Evolutionary conservation across 1,139 yeast species (phyloP).

Genomic region (Protomyces inouyei): DNA sequence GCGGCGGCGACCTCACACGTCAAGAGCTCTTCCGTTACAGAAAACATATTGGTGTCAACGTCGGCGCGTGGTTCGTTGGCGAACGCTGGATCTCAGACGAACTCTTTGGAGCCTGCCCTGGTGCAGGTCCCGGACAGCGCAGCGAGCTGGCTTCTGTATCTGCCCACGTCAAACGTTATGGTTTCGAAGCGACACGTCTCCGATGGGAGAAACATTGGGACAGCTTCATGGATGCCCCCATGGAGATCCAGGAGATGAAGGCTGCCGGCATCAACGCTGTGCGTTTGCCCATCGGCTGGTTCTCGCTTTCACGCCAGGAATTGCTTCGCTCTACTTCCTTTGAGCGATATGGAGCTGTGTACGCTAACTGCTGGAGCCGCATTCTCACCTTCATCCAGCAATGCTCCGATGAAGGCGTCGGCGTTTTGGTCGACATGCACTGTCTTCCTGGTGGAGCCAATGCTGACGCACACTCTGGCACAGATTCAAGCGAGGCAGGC

Average conservation of each 20-base stretch:
- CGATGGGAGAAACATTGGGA: slow-evolving; percentile 67
- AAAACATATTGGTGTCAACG: slow-evolving; percentile 74
- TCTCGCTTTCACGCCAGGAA: slow-evolving; percentile 62
- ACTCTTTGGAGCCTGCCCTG: slow-evolving; percentile 55
- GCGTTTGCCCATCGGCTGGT: slow-evolving; percentile 85
- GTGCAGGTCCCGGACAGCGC: slow-evolving; percentile 40
- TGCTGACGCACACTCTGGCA: slow-evolving; percentile 77
- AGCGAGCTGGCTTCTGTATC: slow-evolving; percentile 74
- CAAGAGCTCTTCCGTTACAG: slow-evolving; percentile 39
- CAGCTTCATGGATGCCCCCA: slow-evolving; percentile 45
- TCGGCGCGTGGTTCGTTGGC: slow-evolving; percentile 69
- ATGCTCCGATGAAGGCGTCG: slow-evolving; percentile 57
- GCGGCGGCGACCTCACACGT: slow-evolving; percentile 14
- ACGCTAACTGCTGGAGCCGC: slow-evolving; percentile 64
- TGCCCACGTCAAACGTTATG: slow-evolving; percentile 47
- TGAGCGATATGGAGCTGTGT: slow-evolving; percentile 51
- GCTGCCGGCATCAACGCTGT: slow-evolving; percentile 66
- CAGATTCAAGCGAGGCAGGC: slow-evolving; percentile 52
- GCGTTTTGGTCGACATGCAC: slow-evolving; percentile 77
- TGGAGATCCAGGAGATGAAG: slow-evolving; percentile 69
- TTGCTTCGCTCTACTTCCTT: slow-evolving; percentile 61
- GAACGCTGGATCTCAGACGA: slow-evolving; percentile 58
- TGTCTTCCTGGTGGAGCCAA: slow-evolving; percentile 94
- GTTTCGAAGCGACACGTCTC: slow-evolving; percentile 52
- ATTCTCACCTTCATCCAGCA: slow-evolving; percentile 52